Conservation (phyloP, 768 basidiomycete species). For the Leccinum sublutescens region DNA sequence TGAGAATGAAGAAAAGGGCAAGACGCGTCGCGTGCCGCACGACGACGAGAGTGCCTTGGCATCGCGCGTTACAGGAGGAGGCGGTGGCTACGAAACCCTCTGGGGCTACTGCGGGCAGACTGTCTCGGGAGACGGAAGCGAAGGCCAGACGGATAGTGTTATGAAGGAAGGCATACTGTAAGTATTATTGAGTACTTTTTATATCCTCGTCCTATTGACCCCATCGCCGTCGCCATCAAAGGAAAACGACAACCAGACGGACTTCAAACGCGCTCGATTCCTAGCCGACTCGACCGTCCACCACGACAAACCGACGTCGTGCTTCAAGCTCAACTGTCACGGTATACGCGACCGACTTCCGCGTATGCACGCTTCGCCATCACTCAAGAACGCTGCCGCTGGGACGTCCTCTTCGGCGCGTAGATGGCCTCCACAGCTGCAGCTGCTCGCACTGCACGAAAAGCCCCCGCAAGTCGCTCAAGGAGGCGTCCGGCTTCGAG, state of each 20-base stretch:
- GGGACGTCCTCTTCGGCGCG: slow-evolving; percentile 19
- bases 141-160: slow-evolving; percentile 86
- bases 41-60: slow-evolving; percentile 82
- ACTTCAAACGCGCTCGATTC: slow-evolving; percentile 73
- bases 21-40: slow-evolving; percentile 66
- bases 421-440: slow-evolving; percentile 8
- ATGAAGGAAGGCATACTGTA: slow-evolving; percentile 77
- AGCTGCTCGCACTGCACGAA: slow-evolving; percentile 18
- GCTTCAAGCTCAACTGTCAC: slow-evolving; percentile 54
- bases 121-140: slow-evolving; percentile 74
- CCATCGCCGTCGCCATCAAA: not conserved
- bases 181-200: slow-evolving; percentile 1
- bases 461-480: slow-evolving; percentile 24
- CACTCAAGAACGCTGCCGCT: not conserved
- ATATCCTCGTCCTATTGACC: not conserved
- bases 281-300: slow-evolving; percentile 65
- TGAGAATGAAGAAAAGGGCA: slow-evolving; percentile 60
- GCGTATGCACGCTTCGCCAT: slow-evolving; percentile 1
- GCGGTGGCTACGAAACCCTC: slow-evolving; percentile 47
- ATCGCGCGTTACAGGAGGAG: slow-evolving; percentile 47
- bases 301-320: slow-evolving; percentile 68
- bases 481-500: slow-evolving; percentile 18
- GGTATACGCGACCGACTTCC: slow-evolving; percentile 33
- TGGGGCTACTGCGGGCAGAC: slow-evolving; percentile 75
- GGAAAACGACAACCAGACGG: slow-evolving; percentile 45